Evolutionary conservation across 176 grass and related monocot species (phyloP), one percentile per base, ranked within the genome.

Genomic region (Ananas comosus): DNA sequence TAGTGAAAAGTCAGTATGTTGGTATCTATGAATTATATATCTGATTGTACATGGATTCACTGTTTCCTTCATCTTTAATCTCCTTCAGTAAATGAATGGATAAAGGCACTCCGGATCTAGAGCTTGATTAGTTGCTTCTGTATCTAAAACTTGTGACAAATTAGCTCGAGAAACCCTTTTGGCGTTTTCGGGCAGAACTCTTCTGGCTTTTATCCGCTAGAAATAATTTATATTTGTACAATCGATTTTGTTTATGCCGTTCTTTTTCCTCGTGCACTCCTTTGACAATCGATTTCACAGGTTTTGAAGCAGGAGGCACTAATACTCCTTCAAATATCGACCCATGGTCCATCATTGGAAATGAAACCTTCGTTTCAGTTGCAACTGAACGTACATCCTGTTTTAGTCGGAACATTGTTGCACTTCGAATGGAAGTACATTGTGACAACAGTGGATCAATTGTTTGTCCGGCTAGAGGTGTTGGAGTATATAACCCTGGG

Each of bases 241-340:
- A 5, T 59, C n/a, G 6, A 59, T 59, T 5, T 8, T 59, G 14
- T 16, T 59, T 59, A 59, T 17, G 54, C 54, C 1, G 1, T 59
- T 21, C 0, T n/a, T 59, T 10, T 59, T 18, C 19, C 14, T 59
- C 10, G n/a, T 9, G 19, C n/a, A 21, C 54, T 42, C 16, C 54
- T 59, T 59, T 13, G 16, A 9, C n/a, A 5, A 59, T 59, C 16
- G 6, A 17, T 17, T 50, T 12, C 53, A 54, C 63, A 96, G 92
- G 92, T 42, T 96, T 96, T 76, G 92, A 96, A 86, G 83, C 85
- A 70, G 88, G 92, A 80, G 92, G 92, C 9, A 53, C 48, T 17
- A 71, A 87, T 17, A 96, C 88, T 13, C 92, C 92, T 18, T 96
- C 92, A 65, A 86, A 88, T 19, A 86, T 96, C 42, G 73, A 80